Base-by-base conservation (phyloP, 768 basidiomycete species). In the Boletales sp. region DNA sequence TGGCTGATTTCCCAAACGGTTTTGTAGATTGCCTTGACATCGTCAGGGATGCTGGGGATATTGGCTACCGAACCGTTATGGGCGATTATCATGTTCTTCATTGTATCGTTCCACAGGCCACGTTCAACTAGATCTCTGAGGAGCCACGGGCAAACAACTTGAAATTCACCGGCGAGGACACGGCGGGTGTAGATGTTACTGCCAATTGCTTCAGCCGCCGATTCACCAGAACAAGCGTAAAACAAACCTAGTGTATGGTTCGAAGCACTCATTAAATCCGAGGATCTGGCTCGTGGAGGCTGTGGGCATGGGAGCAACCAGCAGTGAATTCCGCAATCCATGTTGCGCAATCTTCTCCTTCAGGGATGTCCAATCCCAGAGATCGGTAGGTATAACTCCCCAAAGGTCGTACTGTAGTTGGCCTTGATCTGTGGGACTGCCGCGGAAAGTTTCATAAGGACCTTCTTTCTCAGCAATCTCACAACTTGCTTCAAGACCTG, bases 1-100 rank as follows among this genome's bases (percentile, higher is more conserved):
- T 98, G 95, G 40, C 83, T 86, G 69, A 99, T 94, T 75, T 99
- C 95, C 95, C 95, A 99, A 43, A 97, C 95, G n/a, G 95, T 99
- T 77, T 97, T 97, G 83, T 99, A 99, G 74, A 99, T 94, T 0
- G 90, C 89, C 73, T 97, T 97, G 72, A 94, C 78, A 57, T 97
- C 83, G 50, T 84, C 85, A 2, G 95, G 94, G 57, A 98, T 92
- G 41, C 64, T 80, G 24, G 90, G 86, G 57, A 97, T 92, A 66
- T 83, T 90, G 67, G 95, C 92, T 24, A 90, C 69, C 7, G 87
- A 89, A 24, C 88, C 95, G 62, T 93, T 88, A 72, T 95, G 88
- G 13, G 97, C 97, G 59, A 99, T 98, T 70, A 99, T 93, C 80
- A 90, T 87, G 74, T 97, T 94, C 81, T 95, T 97, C 95, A 98